Conservation (phyloP, 192 early-diverging fungal species). For the Coemansia aciculifera region DNA sequence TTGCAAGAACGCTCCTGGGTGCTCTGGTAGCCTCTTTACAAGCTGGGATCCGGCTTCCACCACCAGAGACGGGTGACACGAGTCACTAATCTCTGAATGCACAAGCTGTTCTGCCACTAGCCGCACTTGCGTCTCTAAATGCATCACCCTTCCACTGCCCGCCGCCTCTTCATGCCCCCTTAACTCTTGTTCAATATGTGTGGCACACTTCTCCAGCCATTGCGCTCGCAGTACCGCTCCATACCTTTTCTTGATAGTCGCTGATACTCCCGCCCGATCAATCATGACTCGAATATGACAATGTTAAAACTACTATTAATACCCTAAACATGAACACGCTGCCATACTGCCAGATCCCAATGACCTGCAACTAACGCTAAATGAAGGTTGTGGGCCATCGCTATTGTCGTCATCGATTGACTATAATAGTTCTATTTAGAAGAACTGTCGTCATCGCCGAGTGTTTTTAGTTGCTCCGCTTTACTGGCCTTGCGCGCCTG, state of each 20-base stretch:
- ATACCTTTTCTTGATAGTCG: constrained; percentile 26
- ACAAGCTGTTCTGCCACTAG: constrained; percentile 47
- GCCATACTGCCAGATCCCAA: not conserved
- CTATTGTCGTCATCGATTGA: not conserved
- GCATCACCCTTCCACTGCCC: not conserved
- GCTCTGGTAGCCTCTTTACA: constrained; percentile 12
- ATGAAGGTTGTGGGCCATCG: not conserved
- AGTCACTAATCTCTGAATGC: constrained; percentile 40
- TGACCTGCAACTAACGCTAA: not conserved
- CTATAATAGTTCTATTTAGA: not conserved
- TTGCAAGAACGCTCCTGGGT: constrained; percentile 36
- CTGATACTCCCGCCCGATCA: constrained; percentile 24
- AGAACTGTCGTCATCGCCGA: not conserved
- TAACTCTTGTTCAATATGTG: constrained; percentile 35
- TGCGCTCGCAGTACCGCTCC: constrained; percentile 18
- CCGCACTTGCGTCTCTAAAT: constrained; percentile 35
- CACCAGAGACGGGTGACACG: constrained; percentile 31
- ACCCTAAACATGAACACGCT: not conserved
- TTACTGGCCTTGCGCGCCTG: not conserved
- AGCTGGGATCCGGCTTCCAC: not conserved
- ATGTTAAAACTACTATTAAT: not conserved
- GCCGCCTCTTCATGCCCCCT: not conserved
- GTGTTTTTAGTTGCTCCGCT: not conserved
- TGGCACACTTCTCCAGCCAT: constrained; percentile 47
- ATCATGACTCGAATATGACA: constrained; percentile 18